phyloP scores from a whole-genome alignment of 2,329 filamentous ascomycete genomes.

The Davidsoniella eucalypti region DNA sequence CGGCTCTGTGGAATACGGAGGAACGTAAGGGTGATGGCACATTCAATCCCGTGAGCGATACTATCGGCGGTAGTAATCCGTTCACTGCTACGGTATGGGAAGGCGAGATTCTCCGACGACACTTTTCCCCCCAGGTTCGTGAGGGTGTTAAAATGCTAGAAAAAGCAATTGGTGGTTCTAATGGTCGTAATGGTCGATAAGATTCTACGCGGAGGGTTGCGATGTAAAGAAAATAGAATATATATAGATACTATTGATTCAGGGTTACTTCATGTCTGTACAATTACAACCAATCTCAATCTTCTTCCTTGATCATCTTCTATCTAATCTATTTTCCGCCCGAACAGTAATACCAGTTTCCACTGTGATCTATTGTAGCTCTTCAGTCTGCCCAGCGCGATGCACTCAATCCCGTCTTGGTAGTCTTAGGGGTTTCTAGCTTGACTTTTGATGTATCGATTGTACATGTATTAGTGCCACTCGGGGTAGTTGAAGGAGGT shows the following conservation, averaged over 20 bases:
- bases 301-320: too few species aligned
- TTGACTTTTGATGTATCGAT: too few species aligned
- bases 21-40: slow-evolving; percentile 82
- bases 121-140: slow-evolving; percentile 75
- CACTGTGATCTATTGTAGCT: too few species aligned
- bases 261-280: too few species aligned
- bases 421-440: too few species aligned
- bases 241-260: background rate
- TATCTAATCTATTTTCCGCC: too few species aligned
- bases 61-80: slow-evolving; percentile 75
- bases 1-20: slow-evolving; percentile 83
- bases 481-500: too few species aligned
- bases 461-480: too few species aligned
- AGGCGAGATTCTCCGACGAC: slow-evolving; percentile 66
- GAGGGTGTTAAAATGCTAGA: slow-evolving; percentile 57
- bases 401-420: too few species aligned
- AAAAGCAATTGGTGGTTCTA: slow-evolving; percentile 35
- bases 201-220: background rate
- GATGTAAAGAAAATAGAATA: background rate
- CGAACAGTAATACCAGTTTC: too few species aligned
- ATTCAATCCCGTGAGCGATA: slow-evolving; percentile 56
- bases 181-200: slow-evolving; percentile 1
- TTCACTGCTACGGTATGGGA: slow-evolving; percentile 89
- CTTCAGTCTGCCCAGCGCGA: too few species aligned
- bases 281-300: too few species aligned